Evolutionary conservation across 2,329 filamentous ascomycete genomes (phyloP).

Genomic region (Colletotrichum lentis): DNA sequence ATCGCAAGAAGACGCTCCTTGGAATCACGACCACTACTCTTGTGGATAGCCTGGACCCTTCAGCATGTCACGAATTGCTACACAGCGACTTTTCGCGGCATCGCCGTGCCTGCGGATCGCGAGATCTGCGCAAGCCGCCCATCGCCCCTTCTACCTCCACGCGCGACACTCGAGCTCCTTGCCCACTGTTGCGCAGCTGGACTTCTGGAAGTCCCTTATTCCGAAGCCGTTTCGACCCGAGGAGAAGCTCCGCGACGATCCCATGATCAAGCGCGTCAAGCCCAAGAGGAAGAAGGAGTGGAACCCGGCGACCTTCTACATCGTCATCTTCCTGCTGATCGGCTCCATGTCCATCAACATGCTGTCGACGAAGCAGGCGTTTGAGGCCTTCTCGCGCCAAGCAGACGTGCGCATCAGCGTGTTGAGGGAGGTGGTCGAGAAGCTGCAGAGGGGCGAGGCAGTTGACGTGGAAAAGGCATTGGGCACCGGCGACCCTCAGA

Average conservation of each 20-base stretch:
- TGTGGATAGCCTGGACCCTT: background rate
- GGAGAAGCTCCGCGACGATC: conserved; percentile 47
- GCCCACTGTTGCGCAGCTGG: conserved; percentile 62
- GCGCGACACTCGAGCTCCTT: conserved; percentile 50
- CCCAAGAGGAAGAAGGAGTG: conserved; percentile 67
- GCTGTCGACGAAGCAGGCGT: conserved; percentile 81
- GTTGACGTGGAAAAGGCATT: conserved; percentile 86
- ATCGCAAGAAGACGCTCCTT: background rate
- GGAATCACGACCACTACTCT: background rate
- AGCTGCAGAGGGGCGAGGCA: conserved; percentile 74
- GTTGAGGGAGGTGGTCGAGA: conserved; percentile 77
- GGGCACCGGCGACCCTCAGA: conserved; percentile 77
- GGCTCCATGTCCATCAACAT: conserved; percentile 96
- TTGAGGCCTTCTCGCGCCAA: conserved; percentile 74
- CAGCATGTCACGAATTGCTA: conserved; percentile 26
- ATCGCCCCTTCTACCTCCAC: conserved; percentile 22
- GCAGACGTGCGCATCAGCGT: conserved; percentile 81
- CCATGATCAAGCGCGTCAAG: conserved; percentile 45
- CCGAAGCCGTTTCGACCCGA: conserved; percentile 70
- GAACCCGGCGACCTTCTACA: conserved; percentile 85
- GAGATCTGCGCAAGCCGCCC: conserved; percentile 11
- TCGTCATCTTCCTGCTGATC: conserved; percentile 83
- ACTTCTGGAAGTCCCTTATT: conserved; percentile 75
- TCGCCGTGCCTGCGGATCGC: conserved; percentile 11
- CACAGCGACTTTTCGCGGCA: conserved; percentile 20